phyloP scores from a whole-genome alignment of 169 alveolate genomes.

The Hammondia hammondi region DNA sequence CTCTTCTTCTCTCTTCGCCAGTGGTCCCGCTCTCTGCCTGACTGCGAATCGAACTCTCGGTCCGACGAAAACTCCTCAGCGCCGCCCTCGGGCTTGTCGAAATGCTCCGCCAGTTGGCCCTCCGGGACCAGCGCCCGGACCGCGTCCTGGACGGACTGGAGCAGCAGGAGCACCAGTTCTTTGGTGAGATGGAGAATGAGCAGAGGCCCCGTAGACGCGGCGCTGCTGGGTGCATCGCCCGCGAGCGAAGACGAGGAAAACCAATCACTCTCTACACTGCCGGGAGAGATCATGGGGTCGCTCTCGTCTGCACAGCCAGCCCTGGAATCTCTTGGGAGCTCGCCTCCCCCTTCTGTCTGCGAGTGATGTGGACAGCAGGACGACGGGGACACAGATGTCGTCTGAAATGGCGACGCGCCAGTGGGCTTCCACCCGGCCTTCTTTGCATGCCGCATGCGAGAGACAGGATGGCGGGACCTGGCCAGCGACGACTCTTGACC shows the following conservation, averaged over 20 bases:
- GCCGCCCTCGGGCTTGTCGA: not conserved
- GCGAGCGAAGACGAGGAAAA: not conserved
- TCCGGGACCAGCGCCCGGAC: not conserved
- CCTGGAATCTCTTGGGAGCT: not conserved
- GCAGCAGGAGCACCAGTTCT: conserved; percentile 24
- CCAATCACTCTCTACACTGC: not conserved
- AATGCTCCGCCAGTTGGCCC: not conserved
- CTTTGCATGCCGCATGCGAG: not conserved
- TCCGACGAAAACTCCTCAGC: not conserved
- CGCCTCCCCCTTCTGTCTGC: not conserved
- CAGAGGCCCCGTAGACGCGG: not conserved
- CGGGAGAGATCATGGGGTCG: not conserved
- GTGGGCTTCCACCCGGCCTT: not conserved
- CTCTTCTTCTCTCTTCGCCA: not conserved
- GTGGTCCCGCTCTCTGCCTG: not conserved
- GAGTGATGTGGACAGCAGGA: not conserved
- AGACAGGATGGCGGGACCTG: not conserved
- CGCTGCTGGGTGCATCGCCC: not conserved
- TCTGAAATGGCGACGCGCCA: not conserved
- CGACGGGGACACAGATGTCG: not conserved
- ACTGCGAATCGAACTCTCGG: not conserved
- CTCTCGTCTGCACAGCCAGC: not conserved
- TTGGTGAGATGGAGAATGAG: conserved; percentile 9
- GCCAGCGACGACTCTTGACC: not conserved
- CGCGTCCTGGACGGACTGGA: conserved; percentile 43